Percentiles rank a stretch among this genome's conserved stretches.
These are phyloP conservation scores for Colletotrichum sp. DNA, from an alignment of 2,329 filamentous ascomycete genomes.

Conservation along the genomic window DNA sequence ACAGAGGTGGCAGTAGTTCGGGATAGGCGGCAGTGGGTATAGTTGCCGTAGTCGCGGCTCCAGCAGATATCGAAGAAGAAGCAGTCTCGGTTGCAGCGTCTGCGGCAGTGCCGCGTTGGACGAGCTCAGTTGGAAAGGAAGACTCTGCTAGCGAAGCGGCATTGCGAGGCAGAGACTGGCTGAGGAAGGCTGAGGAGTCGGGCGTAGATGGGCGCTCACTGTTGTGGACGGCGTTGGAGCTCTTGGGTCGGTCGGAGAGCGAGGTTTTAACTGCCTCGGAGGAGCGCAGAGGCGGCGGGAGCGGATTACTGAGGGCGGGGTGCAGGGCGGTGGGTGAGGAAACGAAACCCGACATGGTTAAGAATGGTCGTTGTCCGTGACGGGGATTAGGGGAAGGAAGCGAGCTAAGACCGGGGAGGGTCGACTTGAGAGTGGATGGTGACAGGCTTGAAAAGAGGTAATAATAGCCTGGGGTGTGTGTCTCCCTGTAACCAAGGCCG, in stretches of 20 bases:
- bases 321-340: constrained; percentile 56
- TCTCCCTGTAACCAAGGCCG: not conserved
- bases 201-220: constrained; percentile 14
- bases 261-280: constrained; percentile 30
- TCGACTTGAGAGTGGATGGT: not conserved
- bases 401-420: not conserved
- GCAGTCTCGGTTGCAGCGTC: constrained; percentile 16
- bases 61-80: constrained; percentile 19
- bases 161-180: constrained; percentile 23
- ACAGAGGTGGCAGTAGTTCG: constrained; percentile 28
- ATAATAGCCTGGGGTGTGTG: not conserved
- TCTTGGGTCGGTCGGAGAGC: constrained; percentile 27
- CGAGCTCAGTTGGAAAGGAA: not conserved
- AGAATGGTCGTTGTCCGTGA: constrained; percentile 12
- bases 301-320: constrained; percentile 49
- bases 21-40: constrained; percentile 20
- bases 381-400: not conserved
- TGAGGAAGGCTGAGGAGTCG: constrained; percentile 16
- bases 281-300: constrained; percentile 23
- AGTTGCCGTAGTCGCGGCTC: constrained; percentile 1
- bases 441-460: not conserved
- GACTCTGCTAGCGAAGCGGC: constrained; percentile 11
- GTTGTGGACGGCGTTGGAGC: constrained; percentile 24
- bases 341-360: constrained; percentile 35
- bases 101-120: constrained; percentile 10